phyloP scores from a whole-genome alignment of 495 filamentous ascomycete species.

The Beverwykella pulmonaria region DNA sequence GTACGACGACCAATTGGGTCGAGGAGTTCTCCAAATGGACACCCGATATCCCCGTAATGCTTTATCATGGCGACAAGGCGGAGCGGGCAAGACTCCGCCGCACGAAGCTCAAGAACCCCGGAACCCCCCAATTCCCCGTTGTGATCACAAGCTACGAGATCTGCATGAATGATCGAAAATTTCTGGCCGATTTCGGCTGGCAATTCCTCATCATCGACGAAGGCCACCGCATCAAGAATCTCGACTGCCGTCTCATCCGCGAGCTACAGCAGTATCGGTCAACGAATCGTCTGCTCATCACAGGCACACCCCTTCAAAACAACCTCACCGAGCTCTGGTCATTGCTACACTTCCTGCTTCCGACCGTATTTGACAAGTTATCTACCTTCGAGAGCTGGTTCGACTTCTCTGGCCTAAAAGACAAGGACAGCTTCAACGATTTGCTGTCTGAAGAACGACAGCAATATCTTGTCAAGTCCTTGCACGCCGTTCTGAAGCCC shows the following conservation, averaged over 20 bases:
- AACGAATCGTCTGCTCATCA: constrained; percentile 87
- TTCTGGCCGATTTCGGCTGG: constrained; percentile 81
- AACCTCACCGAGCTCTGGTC: constrained; percentile 97
- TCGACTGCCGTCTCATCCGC: constrained; percentile 87
- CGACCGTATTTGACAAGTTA: constrained; percentile 86
- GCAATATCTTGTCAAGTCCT: constrained; percentile 79
- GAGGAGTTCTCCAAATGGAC: constrained; percentile 91
- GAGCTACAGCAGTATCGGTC: constrained; percentile 86
- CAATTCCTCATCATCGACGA: constrained; percentile 98
- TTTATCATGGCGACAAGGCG: constrained; percentile 83
- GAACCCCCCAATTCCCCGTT: constrained; percentile 75
- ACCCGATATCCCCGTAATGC: constrained; percentile 77
- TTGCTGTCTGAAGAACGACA: constrained; percentile 78
- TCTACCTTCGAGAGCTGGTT: constrained; percentile 93
- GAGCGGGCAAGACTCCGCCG: constrained; percentile 72
- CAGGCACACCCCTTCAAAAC: constrained; percentile 93
- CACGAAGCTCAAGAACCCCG: constrained; percentile 63
- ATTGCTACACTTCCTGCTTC: constrained; percentile 87
- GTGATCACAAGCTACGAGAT: constrained; percentile 96
- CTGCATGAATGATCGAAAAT: constrained; percentile 84
- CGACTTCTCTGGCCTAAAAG: constrained; percentile 86
- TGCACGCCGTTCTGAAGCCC: constrained; percentile 91
- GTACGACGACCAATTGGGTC: constrained; percentile 95
- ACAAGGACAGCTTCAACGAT: constrained; percentile 67
- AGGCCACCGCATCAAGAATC: constrained; percentile 96